Base-by-base conservation (phyloP, 305 asterid genomes). In the Fraxinus albicans region DNA sequence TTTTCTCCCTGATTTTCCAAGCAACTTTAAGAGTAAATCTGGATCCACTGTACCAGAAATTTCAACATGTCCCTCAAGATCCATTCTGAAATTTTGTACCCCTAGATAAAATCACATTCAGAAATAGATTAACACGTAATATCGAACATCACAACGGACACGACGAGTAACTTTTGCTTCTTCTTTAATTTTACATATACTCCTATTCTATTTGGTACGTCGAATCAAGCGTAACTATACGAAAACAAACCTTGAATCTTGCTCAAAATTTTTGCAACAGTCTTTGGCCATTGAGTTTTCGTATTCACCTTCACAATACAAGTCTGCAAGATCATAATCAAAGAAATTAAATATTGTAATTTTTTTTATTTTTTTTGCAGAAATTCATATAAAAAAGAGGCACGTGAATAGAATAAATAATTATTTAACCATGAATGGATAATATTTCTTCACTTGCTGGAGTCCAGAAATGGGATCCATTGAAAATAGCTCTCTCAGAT, bases 1-100 rank as follows among this genome's bases (percentile, higher is more conserved):
- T 7, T 77, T 82, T 0, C 42, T 58, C 15, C 87, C 88, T 9
- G 87, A 79, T 82, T 53, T 87, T 31, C 81, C 86, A 0, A 90
- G 85, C 69, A 58, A 81, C 31, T 77, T 88, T 69, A 89, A 85
- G 78, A 90, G 85, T 21, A 31, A 15, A 23, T 70, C 69, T 6
- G 91, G 92, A 80, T 78, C 82, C 0, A 85, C 90, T 13, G 83
- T 81, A 33, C 92, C 93, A 8, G 91, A 87, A 34, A 90, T 81
- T 58, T 86, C 88, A 15, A 89, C 73, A 3, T n/a, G 2, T 0
- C 93, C 91, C 29, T 79, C 40, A 0, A 76, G 84, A 23, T 55
- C 84, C 92, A 90, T 87, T 78, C 85, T 80, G 86, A 85, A 90
- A 47, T 82, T 90, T 17, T 80, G 33, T 36, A 87, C 76, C 19